Conservation (phyloP, 2,329 filamentous ascomycete species). For the Cylindrodendrum hubeiense region DNA sequence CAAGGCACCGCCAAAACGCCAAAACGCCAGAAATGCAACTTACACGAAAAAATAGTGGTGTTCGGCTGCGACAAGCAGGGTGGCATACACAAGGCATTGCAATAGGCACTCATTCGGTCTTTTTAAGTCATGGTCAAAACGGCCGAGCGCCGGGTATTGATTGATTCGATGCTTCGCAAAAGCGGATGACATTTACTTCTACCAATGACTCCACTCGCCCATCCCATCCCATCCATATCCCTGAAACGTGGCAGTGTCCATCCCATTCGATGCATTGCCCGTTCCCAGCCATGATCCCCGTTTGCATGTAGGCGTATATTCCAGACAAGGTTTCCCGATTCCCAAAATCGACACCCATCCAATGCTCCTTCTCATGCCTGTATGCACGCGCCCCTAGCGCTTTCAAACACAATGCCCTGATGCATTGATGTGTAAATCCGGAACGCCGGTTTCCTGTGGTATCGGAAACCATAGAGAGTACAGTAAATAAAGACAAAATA, state of each 20-base stretch:
- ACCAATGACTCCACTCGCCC: conserved; percentile 27
- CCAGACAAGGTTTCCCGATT: too few species aligned
- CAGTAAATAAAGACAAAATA: conserved; percentile 12
- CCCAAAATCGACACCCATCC: conserved; percentile 7
- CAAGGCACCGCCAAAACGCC: conserved; percentile 12
- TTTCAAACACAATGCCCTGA: conserved; percentile 17
- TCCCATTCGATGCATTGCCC: conserved; percentile 29
- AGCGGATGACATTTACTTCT: conserved; percentile 23
- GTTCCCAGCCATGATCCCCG: conserved; percentile 27
- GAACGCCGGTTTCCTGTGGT: conserved; percentile 30
- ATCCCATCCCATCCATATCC: conserved; percentile 14
- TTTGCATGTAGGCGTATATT: neutral
- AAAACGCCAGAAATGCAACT: neutral
- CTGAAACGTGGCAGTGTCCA: conserved; percentile 39
- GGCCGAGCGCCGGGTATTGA: conserved; percentile 19
- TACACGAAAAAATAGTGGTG: conserved; percentile 6
- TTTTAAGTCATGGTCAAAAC: conserved; percentile 16
- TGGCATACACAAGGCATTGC: conserved; percentile 10
- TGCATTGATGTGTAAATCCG: conserved; percentile 27
- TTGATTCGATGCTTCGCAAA: conserved; percentile 19
- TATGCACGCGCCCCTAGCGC: conserved; percentile 5
- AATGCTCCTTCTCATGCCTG: conserved; percentile 14
- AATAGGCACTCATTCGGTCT: neutral
- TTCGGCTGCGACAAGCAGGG: conserved; percentile 14
- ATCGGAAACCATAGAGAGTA: conserved; percentile 14